Evolutionary conservation across 805 yeast species (phyloP), one percentile per base, ranked within the genome.

Genomic region (Kodamaea leandrae): DNA sequence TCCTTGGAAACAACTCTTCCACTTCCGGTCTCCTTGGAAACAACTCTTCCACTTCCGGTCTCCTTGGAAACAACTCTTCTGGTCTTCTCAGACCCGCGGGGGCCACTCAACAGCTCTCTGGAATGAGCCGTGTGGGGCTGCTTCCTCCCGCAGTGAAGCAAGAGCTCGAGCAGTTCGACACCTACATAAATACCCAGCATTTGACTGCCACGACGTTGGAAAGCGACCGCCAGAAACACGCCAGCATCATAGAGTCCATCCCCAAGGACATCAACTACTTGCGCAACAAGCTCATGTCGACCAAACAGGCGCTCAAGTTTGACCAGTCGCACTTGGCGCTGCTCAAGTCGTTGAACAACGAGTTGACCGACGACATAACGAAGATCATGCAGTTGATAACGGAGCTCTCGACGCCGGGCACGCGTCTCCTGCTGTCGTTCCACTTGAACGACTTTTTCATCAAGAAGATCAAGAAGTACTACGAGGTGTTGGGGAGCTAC

Each of bases 41-140:
- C 29, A 27, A 25, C 17, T 39, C 42, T 1, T 36, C 47, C 2
- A 45, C 50, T 19, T 45, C 48, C 23, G 55, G 55, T 36, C 37
- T 19, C 41, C 23, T 46, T 35, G 36, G 45, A 32, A 25, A 27
- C 23, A 32, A 26, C 26, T 41, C 30, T 32, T 21, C 43, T 18
- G 24, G 14, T 34, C 35, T 20, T 23, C 39, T 26, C 41, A 36
- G n/a, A 36, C 71, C 70, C 74, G 4, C 16, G n/a, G 6, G 13
- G 13, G 35, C 16, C 10, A 9, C 32, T 5, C 9, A 21, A 13
- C 76, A 67, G 37, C 66, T 86, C 33, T 82, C 84, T 8, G 80
- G 89, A 10, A 78, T 86, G 80, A 82, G 91, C 0, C 74, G 84
- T 37, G 84, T 86, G 7, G 78, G 80, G 6, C 91, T 84, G 45